These are phyloP conservation scores for Cydonia oblonga DNA, from an alignment of 331 rosid species.

Conservation along the genomic window DNA sequence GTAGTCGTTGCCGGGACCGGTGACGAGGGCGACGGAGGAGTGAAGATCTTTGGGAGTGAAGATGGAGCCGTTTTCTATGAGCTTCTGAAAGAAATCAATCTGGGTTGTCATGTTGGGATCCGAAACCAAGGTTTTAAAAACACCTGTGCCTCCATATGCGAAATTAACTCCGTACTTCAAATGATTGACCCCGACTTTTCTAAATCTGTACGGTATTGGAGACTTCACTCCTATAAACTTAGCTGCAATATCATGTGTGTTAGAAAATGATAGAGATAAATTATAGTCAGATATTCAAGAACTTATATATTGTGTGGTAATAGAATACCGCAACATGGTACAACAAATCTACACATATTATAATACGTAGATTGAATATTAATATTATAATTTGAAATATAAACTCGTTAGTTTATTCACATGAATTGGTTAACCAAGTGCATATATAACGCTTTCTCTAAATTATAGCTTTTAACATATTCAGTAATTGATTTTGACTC, in stretches of 20 bases:
- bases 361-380: not conserved
- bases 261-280: not conserved
- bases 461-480: not conserved
- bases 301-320: not conserved
- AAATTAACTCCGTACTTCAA: conserved; percentile 64
- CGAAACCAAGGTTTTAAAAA: conserved; percentile 32
- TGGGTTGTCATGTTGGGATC: conserved; percentile 72
- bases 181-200: conserved; percentile 20
- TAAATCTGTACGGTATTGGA: conserved; percentile 58
- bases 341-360: too few species aligned
- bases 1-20: conserved; percentile 80
- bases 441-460: not conserved
- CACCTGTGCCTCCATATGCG: conserved; percentile 70
- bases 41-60: conserved; percentile 26
- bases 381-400: not conserved
- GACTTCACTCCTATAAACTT: conserved; percentile 48
- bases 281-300: not conserved
- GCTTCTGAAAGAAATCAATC: conserved; percentile 36
- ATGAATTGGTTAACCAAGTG: not conserved
- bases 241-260: conserved; percentile 28
- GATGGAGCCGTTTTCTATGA: conserved; percentile 19
- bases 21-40: conserved; percentile 54
- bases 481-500: not conserved
- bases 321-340: not conserved
- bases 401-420: too few species aligned